These are phyloP conservation scores for Malassezia furfur DNA, from an alignment of 1,284 basidiomycete genomes.

Conservation along the genomic window DNA sequence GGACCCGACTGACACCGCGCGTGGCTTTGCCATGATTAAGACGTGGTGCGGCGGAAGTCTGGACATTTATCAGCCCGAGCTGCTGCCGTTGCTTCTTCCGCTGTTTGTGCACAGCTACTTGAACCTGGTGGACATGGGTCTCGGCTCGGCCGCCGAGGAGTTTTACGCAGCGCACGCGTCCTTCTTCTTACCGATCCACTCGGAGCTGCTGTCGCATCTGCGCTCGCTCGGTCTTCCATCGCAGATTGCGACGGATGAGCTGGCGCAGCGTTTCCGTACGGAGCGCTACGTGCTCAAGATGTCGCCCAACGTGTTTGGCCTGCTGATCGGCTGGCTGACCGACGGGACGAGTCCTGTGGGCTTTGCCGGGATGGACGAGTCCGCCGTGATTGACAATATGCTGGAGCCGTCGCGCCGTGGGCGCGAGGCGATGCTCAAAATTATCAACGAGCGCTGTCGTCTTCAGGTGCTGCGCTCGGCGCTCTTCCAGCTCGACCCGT, in stretches of 20 bases:
- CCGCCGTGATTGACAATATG: constrained; percentile 58
- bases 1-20: constrained; percentile 79
- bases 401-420: constrained; percentile 51
- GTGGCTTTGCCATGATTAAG: constrained; percentile 75
- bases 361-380: constrained; percentile 65
- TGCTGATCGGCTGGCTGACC: constrained; percentile 90
- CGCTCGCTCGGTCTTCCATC: constrained; percentile 70
- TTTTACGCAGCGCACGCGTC: constrained; percentile 67
- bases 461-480: constrained; percentile 57
- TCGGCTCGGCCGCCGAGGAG: constrained; percentile 64
- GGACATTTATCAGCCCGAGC: constrained; percentile 79
- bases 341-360: constrained; percentile 77
- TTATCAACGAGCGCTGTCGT: constrained; percentile 83
- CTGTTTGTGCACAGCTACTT: constrained; percentile 96
- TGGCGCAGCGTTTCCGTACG: constrained; percentile 73
- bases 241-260: constrained; percentile 68
- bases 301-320: constrained; percentile 80
- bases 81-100: constrained; percentile 82
- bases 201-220: constrained; percentile 66
- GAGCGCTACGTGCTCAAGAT: constrained; percentile 86
- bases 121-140: constrained; percentile 80
- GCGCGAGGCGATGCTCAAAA: constrained; percentile 68
- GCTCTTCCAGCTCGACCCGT: constrained; percentile 36
- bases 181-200: constrained; percentile 63
- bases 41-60: constrained; percentile 85